Percentiles rank a stretch among this genome's conserved stretches.
phyloP scores from a whole-genome alignment of 345 rosid species.

The Salix purpurea region DNA sequence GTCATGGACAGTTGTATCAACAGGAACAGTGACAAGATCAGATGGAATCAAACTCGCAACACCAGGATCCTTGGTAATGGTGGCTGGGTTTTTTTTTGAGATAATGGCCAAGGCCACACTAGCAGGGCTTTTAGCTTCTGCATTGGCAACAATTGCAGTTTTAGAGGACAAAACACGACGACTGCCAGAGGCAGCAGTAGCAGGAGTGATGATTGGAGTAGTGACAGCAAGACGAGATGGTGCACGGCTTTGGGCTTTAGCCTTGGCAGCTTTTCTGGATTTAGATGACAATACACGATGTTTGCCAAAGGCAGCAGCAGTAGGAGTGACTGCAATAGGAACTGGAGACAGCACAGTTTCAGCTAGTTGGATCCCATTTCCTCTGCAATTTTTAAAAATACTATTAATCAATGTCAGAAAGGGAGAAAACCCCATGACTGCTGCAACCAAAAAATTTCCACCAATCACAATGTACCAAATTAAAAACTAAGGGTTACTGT shows the following conservation, averaged over 20 bases:
- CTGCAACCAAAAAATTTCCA: background rate
- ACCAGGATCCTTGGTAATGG: constrained; percentile 4
- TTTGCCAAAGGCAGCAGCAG: constrained; percentile 17
- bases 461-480: background rate
- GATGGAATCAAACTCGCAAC: constrained; percentile 9
- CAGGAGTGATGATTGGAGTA: constrained; percentile 5
- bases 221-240: constrained; percentile 29
- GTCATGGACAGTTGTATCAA: constrained; percentile 15
- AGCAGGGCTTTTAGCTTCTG: constrained; percentile 15
- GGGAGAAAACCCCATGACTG: background rate
- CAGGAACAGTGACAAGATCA: constrained; percentile 7
- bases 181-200: constrained; percentile 20
- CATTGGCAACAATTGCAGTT: constrained; percentile 19
- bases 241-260: constrained; percentile 10
- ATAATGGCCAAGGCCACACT: constrained; percentile 6
- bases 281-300: constrained; percentile 27
- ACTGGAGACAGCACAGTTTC: constrained; percentile 34
- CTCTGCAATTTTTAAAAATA: constrained; percentile 36
- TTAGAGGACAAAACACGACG: constrained; percentile 26
- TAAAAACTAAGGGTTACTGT: background rate
- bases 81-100: constrained; percentile 4
- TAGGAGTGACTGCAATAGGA: constrained; percentile 7
- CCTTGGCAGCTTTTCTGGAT: constrained; percentile 19
- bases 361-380: constrained; percentile 36
- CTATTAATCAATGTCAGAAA: background rate